A percentile compares a stretch with the other conserved stretches of the same genome.
These are phyloP conservation scores for Polygonum aviculare DNA, from an alignment of 148 eudicot genomes.

Conservation along the genomic window DNA sequence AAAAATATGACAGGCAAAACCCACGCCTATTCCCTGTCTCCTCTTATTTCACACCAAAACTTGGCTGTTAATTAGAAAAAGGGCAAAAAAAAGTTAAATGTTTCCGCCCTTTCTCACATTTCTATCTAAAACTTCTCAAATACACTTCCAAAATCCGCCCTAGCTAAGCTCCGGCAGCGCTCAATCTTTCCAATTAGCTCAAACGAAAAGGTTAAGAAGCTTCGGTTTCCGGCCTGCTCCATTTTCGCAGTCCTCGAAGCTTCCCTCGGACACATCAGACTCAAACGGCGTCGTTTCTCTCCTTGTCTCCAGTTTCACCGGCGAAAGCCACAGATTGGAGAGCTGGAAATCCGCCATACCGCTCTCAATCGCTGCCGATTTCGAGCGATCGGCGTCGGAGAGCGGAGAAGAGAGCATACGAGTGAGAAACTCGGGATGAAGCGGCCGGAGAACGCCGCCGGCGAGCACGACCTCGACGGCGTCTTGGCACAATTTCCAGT, in stretches of 20 bases:
- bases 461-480: conserved; percentile 43
- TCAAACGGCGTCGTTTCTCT: conserved; percentile 24
- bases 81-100: neutral
- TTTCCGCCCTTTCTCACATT: neutral
- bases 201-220: conserved; percentile 52
- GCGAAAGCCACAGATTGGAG: neutral
- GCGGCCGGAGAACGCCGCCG: conserved; percentile 33
- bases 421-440: conserved; percentile 7
- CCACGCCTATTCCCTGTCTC: neutral
- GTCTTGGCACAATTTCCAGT: conserved; percentile 44
- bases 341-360: neutral
- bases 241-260: conserved; percentile 13
- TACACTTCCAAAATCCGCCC: conserved; percentile 8
- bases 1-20: neutral
- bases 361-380: neutral
- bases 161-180: neutral
- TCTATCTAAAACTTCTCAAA: neutral
- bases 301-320: neutral
- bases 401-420: conserved; percentile 5
- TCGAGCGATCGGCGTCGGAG: neutral
- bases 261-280: conserved; percentile 20
- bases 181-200: neutral
- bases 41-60: neutral
- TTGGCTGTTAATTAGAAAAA: neutral
- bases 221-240: conserved; percentile 28